Evolutionary conservation across 257 asterid genomes (phyloP).

Genomic region (Solanum ossicruentum): DNA sequence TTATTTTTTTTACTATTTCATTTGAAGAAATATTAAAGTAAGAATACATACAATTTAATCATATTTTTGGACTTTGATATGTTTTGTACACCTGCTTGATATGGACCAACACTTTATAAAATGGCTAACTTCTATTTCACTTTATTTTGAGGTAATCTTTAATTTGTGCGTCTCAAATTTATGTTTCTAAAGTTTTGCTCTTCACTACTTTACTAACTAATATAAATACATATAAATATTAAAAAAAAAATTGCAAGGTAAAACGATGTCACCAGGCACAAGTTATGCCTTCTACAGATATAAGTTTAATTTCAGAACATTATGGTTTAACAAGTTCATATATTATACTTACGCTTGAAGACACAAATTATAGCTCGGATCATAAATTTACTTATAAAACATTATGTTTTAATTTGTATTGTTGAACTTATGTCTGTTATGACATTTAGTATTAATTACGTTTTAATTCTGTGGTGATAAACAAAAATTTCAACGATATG

Average conservation of each 20-base stretch:
- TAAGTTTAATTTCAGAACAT: neutral
- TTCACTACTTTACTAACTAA: too few relatives aligned
- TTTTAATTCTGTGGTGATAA: neutral
- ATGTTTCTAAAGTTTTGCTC: too few relatives aligned
- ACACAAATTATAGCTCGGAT: neutral
- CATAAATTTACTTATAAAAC: neutral
- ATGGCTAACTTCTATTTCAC: neutral
- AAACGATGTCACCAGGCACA: too few relatives aligned
- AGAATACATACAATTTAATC: neutral
- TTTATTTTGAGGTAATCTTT: neutral
- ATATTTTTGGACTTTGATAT: neutral
- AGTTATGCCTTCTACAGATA: too few relatives aligned
- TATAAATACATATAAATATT: too few relatives aligned
- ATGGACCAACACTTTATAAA: neutral
- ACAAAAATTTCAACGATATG: too few relatives aligned
- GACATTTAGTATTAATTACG: too few relatives aligned
- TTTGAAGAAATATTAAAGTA: neutral
- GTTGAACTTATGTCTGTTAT: too few relatives aligned
- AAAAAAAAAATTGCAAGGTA: too few relatives aligned
- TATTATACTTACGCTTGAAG: neutral
- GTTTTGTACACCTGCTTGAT: neutral
- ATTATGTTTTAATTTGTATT: too few relatives aligned
- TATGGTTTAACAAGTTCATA: neutral
- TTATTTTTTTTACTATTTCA: neutral
- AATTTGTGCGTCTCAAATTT: too few relatives aligned